Evolutionary conservation across 495 filamentous ascomycete species (phyloP).

Genomic region (Penicillium chermesinum): DNA sequence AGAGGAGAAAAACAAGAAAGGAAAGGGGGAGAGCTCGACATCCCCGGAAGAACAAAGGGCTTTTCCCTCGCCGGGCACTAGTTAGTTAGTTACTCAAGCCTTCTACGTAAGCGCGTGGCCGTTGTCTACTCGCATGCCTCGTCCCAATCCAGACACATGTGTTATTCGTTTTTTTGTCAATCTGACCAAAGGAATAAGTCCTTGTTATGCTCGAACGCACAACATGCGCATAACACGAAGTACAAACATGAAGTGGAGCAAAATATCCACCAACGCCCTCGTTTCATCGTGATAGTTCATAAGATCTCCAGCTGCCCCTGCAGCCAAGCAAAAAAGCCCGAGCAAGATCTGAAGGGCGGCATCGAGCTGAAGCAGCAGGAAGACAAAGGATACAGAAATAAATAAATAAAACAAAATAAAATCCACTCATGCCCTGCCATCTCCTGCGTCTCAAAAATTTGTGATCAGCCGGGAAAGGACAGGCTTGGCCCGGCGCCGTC

Average conservation of each 20-base stretch:
- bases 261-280: not conserved
- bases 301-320: not conserved
- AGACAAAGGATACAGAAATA: not conserved
- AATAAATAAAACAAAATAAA: slow-evolving; percentile 1
- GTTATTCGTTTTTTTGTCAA: not conserved
- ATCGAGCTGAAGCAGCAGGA: slow-evolving; percentile 1
- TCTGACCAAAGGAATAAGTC: not conserved
- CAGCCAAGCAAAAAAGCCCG: no score
- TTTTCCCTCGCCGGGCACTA: not conserved
- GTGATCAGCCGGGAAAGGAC: slow-evolving; percentile 39
- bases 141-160: not conserved
- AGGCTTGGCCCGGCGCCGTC: slow-evolving; percentile 32
- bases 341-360: no score
- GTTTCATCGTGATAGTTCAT: not conserved
- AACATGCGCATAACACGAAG: not conserved
- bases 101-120: not conserved
- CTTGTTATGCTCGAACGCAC: not conserved
- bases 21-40: not conserved
- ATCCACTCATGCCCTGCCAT: not conserved
- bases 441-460: slow-evolving; percentile 23
- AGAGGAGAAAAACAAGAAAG: slow-evolving; percentile 1
- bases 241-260: not conserved
- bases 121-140: no score
- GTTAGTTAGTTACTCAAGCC: not conserved
- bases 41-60: not conserved